Conservation (phyloP, 805 yeast species). For the Brettanomyces naardenensis region DNA sequence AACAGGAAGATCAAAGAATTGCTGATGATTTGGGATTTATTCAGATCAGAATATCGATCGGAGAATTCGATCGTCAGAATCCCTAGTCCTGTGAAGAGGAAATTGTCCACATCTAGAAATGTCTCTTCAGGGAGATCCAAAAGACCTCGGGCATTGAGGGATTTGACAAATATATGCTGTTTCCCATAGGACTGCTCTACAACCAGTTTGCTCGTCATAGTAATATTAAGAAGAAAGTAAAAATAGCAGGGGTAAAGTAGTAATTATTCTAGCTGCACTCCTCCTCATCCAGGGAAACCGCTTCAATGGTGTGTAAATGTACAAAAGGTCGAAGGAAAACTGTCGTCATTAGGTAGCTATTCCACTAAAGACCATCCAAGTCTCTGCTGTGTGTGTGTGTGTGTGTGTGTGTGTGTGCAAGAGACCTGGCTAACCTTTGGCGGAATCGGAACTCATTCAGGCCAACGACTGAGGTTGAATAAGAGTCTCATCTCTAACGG, state of each 20-base stretch:
- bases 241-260: too few species aligned
- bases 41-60: not conserved
- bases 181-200: too few species aligned
- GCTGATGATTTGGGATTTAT: not conserved
- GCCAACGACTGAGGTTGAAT: too few species aligned
- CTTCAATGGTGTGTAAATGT: too few species aligned
- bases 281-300: too few species aligned
- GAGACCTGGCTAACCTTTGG: not conserved
- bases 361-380: not conserved
- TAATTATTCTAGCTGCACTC: too few species aligned
- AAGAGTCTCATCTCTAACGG: too few species aligned
- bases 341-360: too few species aligned
- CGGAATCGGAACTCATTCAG: too few species aligned
- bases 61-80: not conserved
- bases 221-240: not conserved
- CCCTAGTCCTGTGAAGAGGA: not conserved
- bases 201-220: conserved; percentile 1
- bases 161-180: not conserved
- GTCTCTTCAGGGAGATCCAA: not conserved
- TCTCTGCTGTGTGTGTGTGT: conserved; percentile 5
- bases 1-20: too few species aligned
- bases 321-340: too few species aligned
- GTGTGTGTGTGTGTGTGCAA: conserved; percentile 9
- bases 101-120: conserved; percentile 1
- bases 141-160: not conserved